phyloP scores from a whole-genome alignment of 2,329 filamentous ascomycete species.

The Aureobasidium sp. region DNA sequence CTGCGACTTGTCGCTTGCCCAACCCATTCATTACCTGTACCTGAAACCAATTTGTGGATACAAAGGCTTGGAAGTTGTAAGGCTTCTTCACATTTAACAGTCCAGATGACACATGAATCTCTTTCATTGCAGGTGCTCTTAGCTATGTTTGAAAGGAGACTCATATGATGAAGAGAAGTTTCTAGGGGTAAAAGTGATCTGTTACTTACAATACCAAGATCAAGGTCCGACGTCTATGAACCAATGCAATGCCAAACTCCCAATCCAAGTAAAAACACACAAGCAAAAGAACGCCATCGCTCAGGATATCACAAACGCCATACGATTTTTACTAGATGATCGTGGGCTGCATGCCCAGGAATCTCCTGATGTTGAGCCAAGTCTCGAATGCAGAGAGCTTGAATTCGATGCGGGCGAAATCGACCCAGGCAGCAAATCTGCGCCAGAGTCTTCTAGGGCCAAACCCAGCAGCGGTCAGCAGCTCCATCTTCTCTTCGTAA shows the following conservation, averaged over 20 bases:
- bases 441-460: conserved; percentile 43
- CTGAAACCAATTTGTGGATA: not conserved
- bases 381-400: conserved; percentile 52
- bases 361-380: conserved; percentile 43
- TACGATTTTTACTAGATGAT: conserved; percentile 4
- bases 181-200: not conserved
- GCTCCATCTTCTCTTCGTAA: conserved; percentile 51
- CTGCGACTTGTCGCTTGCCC: not conserved
- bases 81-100: not conserved
- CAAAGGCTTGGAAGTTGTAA: not conserved
- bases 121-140: not conserved
- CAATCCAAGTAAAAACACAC: not conserved
- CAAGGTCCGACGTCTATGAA: not conserved
- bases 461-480: conserved; percentile 41
- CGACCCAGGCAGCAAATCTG: conserved; percentile 44
- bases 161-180: not conserved
- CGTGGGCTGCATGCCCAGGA: conserved; percentile 31
- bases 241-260: not conserved
- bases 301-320: not conserved
- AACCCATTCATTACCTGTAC: too few relatives aligned
- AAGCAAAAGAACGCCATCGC: not conserved
- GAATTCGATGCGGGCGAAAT: conserved; percentile 47
- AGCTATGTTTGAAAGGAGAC: not conserved
- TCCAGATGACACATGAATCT: not conserved
- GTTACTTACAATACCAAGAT: not conserved